Conservation (phyloP, 345 rosid genomes). For the Salix koriyanagi region DNA sequence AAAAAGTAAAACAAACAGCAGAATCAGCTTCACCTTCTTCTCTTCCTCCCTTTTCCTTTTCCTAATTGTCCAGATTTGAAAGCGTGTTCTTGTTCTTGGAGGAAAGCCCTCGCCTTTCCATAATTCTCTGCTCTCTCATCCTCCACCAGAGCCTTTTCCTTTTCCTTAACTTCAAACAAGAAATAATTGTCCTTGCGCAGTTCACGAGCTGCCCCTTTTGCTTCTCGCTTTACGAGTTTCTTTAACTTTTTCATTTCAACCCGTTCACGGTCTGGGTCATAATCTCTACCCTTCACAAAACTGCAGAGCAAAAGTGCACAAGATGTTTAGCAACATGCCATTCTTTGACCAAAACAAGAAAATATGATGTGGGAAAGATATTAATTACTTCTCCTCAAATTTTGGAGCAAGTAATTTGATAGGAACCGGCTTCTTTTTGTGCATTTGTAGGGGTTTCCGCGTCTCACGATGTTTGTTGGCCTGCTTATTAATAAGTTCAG, state of each 20-base stretch:
- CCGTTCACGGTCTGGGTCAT: constrained; percentile 81
- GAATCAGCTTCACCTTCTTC: constrained; percentile 33
- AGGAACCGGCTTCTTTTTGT: constrained; percentile 70
- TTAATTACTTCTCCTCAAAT: constrained; percentile 68
- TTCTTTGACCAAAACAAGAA: background rate
- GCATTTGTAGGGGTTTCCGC: constrained; percentile 74
- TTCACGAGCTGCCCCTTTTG: constrained; percentile 74
- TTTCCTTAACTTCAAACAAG: constrained; percentile 53
- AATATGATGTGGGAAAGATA: background rate
- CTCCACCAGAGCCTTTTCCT: constrained; percentile 41
- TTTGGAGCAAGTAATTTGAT: constrained; percentile 69
- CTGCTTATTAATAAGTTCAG: constrained; percentile 53
- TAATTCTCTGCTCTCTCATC: constrained; percentile 68
- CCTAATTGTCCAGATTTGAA: constrained; percentile 86
- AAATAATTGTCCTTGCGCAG: constrained; percentile 73
- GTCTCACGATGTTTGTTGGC: constrained; percentile 38
- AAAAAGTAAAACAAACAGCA: background rate
- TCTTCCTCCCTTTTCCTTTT: constrained; percentile 69
- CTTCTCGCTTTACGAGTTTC: constrained; percentile 52
- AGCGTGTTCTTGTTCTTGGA: constrained; percentile 90
- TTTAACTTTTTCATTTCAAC: constrained; percentile 63
- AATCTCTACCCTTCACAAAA: constrained; percentile 81
- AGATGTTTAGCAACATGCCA: background rate
- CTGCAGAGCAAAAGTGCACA: constrained; percentile 43
- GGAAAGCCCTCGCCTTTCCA: constrained; percentile 69